Base-by-base conservation (phyloP, 2,329 filamentous ascomycete genomes). In the Curvularia eragrostidis region DNA sequence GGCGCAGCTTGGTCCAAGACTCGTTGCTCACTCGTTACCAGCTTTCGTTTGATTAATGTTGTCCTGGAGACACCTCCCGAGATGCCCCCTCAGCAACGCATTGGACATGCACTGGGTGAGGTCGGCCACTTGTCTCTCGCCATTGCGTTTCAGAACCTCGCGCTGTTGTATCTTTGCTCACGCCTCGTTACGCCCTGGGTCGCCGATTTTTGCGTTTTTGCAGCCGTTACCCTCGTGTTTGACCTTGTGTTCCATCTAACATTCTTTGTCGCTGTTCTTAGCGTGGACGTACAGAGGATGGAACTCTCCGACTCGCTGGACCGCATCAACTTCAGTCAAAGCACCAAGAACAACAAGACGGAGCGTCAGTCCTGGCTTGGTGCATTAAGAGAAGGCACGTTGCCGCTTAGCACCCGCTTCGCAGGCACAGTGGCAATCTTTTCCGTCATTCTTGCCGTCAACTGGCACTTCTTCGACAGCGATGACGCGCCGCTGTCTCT, bases 181-280 rank as follows among this genome's bases (percentile, higher is more conserved):
- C 83, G 81, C 23, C 73, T 90, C 7, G 89, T 91, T 1, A 87
- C 87, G 4, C 85, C 89, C 0, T 89, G 89, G 47, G 88, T 93
- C 3, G 85, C 87, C 1, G 89, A 88, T 0, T 93, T 93, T 67
- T 93, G 91, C 75, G 85, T 84, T 1, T 94, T 93, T 73, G 87
- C 89, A 3, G 88, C 88, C 2, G 85, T 93, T 50, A 91, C 90
- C 1, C 85, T 91, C 13, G 77, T 90, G 0, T 89, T 93, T 67
- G 91, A 94, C 74, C 89, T 90, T 61, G 87, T 93, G 68, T 93
- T 90, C 68, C 82, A 93, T 21, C 84, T 91, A 7, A 93, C 90
- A 0, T 93, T 93, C 77, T 93, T 94, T 69, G 81, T 93, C 3
- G 87, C 90, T 1, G 89, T 94, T 12, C 80, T 94, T 23, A 93